phyloP scores from a whole-genome alignment of 2,329 filamentous ascomycete species.

The Ophiostoma quercus region DNA sequence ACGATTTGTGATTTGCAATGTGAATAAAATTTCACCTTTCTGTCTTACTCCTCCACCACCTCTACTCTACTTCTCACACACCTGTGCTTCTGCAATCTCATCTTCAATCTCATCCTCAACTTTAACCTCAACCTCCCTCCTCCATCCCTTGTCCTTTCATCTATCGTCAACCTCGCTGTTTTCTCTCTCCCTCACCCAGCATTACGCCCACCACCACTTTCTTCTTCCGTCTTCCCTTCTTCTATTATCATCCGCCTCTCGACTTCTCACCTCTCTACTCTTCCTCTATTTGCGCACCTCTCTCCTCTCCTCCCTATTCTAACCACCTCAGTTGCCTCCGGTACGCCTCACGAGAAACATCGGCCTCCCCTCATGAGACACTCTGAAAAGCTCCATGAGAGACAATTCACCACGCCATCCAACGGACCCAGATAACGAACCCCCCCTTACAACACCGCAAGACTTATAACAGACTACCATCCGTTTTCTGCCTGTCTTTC shows the following conservation, averaged over 20 bases:
- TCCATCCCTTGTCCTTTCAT: background rate
- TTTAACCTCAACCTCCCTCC: background rate
- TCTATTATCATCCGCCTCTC: background rate
- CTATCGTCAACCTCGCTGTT: conserved; percentile 12
- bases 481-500: conserved; percentile 12
- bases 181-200: background rate
- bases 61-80: background rate
- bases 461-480: background rate
- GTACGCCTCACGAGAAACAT: conserved; percentile 2
- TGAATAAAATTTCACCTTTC: background rate
- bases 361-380: background rate
- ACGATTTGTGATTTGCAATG: conserved; percentile 11
- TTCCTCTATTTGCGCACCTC: background rate
- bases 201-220: background rate
- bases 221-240: background rate
- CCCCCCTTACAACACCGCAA: background rate
- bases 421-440: conserved; percentile 8
- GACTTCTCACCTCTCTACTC: background rate
- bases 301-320: background rate
- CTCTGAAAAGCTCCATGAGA: conserved; percentile 14
- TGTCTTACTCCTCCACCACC: conserved; percentile 9
- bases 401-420: conserved; percentile 4
- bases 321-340: conserved; percentile 7
- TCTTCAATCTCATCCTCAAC: background rate
- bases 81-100: background rate